Conservation (phyloP, 2,329 filamentous ascomycete genomes). For the Aspergillus nomiae region DNA sequence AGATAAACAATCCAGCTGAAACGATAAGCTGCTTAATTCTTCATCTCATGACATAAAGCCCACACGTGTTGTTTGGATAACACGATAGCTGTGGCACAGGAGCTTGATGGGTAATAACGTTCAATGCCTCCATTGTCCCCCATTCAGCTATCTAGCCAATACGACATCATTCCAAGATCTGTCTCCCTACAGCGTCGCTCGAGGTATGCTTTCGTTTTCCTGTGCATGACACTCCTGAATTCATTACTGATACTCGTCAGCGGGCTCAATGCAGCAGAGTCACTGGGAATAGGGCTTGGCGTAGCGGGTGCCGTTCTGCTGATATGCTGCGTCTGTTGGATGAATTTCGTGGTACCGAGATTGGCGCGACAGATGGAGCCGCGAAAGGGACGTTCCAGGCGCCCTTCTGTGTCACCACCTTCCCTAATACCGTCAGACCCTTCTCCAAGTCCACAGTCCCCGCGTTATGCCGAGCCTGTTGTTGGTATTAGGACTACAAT, state of each 20-base stretch:
- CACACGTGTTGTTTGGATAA: not conserved
- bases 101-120: not conserved
- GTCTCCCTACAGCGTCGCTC: not conserved
- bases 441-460: not conserved
- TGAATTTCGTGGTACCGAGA: not conserved
- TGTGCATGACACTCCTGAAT: too few relatives aligned
- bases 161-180: not conserved
- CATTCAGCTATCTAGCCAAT: not conserved
- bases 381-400: not conserved
- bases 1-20: not conserved
- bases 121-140: not conserved
- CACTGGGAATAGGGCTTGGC: not conserved
- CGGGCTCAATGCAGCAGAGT: not conserved
- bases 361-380: not conserved
- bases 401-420: too few relatives aligned
- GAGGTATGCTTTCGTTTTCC: not conserved
- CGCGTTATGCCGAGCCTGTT: not conserved
- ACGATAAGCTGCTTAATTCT: not conserved
- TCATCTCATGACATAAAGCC: not conserved
- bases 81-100: not conserved
- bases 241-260: not conserved
- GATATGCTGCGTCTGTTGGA: not conserved
- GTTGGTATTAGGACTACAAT: not conserved
- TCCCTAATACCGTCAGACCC: too few relatives aligned
- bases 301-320: not conserved